Evolutionary conservation across 129 eudicot genomes (phyloP), one percentile per base, ranked within the genome.

Genomic region (Centrapalus pauciflorus): DNA sequence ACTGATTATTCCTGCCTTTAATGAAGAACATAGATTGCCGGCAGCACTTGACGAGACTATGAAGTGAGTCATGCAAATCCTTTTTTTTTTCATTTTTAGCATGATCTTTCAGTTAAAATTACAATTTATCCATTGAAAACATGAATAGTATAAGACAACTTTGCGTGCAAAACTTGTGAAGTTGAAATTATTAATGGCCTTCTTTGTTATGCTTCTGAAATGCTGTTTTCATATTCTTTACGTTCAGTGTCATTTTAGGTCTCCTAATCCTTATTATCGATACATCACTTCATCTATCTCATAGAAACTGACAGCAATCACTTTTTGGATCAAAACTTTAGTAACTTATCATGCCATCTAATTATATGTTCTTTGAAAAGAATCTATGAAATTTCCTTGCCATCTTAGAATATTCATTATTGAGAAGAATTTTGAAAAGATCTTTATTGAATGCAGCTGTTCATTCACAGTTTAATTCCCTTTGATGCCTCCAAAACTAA

Each of bases 11-110:
- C 95, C 97, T 52, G 95, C 97, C 28, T 90, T 70, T 80, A 90
- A 86, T 55, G 97, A 90, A 79, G 95, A 86, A 74, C 77, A 65
- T 55, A 83, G 95, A 72, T 93, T 90, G 63, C 90, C 95, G 11
- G 88, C 83, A 69, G 88, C 97, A 38, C 95, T 90, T 58, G 83
- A 69, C 56, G 95, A 90, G 77, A 82, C 89, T 40, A 67, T 86
- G 75, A 82, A 73, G 97, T 90, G 72, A 75, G 75, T 61, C 19
- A 54, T n/a, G 11, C 55, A 54, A 26, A 69, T 14, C 12, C 40
- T 26, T 13, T 13, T 50, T 54, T 13, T 13, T 50, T 54, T 32
- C 19, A 30, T n/a, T 4, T 34, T 51, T 34, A 23, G 32, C 32
- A 34, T 50, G 37, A 63, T 13, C 6, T 8, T 62, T 41, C 28